Conservation (phyloP, 1,139 yeast species). For the Geotrichum histeridarum region DNA sequence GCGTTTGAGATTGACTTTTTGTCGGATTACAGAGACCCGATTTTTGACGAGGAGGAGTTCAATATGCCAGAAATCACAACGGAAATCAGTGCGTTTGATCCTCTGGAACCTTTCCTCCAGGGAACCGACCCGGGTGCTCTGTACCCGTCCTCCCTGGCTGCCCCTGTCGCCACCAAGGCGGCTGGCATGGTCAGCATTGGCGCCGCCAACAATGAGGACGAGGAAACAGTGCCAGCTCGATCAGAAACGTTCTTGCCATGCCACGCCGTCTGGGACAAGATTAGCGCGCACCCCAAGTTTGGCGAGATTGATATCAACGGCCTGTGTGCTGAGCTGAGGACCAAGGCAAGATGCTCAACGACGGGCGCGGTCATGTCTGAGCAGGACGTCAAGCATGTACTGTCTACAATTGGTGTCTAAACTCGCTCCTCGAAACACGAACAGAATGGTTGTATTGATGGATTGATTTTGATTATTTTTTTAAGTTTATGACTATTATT, state of each 20-base stretch:
- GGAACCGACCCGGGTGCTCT: neutral
- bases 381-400: constrained; percentile 60
- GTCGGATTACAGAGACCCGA: constrained; percentile 36
- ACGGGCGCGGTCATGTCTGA: constrained; percentile 81
- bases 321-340: constrained; percentile 76
- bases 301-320: constrained; percentile 92
- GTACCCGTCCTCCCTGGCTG: constrained; percentile 45
- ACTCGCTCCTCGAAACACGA: neutral
- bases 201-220: constrained; percentile 18
- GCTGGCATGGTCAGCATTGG: neutral
- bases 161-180: neutral
- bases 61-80: constrained; percentile 10
- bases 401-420: neutral
- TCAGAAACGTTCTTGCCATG: constrained; percentile 52
- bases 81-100: constrained; percentile 15
- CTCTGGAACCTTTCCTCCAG: constrained; percentile 9
- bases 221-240: constrained; percentile 32
- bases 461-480: neutral
- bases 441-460: too few species aligned
- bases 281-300: constrained; percentile 88
- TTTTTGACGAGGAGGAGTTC: constrained; percentile 27
- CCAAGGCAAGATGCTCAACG: constrained; percentile 95
- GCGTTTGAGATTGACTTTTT: constrained; percentile 34
- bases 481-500: neutral
- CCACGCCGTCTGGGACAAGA: constrained; percentile 93